Conservation (phyloP, 78 protist genomes). For the Creolimax fragrantissima region DNA sequence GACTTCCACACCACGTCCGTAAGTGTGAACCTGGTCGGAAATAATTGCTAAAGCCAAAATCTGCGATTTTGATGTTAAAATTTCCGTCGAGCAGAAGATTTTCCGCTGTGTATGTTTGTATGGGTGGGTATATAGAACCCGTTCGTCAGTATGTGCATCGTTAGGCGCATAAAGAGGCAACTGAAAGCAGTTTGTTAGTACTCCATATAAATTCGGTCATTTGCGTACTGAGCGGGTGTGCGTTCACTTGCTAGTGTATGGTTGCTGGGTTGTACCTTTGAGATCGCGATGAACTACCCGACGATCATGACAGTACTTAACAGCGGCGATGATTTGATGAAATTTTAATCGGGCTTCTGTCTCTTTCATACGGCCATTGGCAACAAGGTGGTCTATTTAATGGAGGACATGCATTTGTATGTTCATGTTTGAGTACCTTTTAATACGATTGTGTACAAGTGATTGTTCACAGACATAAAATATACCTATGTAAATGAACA, state of each 20-base stretch:
- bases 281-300: constrained; percentile 42
- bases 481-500: too few species aligned
- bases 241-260: background rate
- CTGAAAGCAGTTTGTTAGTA: too few species aligned
- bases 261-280: constrained; percentile 20
- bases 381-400: constrained; percentile 27
- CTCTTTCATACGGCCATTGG: constrained; percentile 28
- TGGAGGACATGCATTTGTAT: background rate
- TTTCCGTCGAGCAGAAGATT: constrained; percentile 71
- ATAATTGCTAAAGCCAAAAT: constrained; percentile 40
- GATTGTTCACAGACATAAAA: too few species aligned
- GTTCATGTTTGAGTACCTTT: background rate
- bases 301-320: constrained; percentile 2
- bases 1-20: constrained; percentile 32
- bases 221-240: background rate
- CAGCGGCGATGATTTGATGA: constrained; percentile 12
- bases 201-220: too few species aligned
- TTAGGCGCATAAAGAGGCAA: background rate
- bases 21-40: background rate
- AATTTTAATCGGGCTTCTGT: constrained; percentile 5
- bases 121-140: background rate
- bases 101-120: constrained; percentile 46
- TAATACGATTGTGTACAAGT: too few species aligned
- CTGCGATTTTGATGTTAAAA: constrained; percentile 43
- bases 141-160: background rate